Percentiles rank a stretch among this genome's conserved stretches.
phyloP scores from a whole-genome alignment of 2,329 filamentous ascomycete genomes.

The Pseudogymnoascus sp. region DNA sequence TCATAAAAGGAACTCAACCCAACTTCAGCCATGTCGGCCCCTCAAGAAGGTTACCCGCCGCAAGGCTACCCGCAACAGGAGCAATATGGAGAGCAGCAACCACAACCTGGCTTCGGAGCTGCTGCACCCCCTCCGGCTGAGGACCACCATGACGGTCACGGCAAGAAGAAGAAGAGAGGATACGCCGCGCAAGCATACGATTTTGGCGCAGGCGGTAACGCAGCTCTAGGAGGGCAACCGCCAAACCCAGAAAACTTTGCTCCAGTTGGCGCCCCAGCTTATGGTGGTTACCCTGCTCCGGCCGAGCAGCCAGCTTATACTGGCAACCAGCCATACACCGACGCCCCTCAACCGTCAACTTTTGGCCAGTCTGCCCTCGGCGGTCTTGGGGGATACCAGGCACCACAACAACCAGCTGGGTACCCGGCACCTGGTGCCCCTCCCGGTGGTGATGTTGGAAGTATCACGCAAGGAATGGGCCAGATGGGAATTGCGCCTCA shows the following conservation, averaged over 20 bases:
- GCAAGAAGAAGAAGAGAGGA: conserved; percentile 82
- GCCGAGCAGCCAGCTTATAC: conserved; percentile 22
- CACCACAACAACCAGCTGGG: conserved; percentile 39
- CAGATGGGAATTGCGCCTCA: conserved; percentile 61
- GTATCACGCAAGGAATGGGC: conserved; percentile 75
- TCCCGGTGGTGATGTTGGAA: conserved; percentile 46
- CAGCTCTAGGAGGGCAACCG: conserved; percentile 56
- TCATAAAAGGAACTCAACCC: not conserved
- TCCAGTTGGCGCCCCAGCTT: conserved; percentile 29
- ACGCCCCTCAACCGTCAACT: conserved; percentile 18
- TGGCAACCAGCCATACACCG: conserved; percentile 19
- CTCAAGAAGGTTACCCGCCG: conserved; percentile 42
- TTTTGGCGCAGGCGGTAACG: conserved; percentile 81
- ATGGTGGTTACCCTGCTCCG: conserved; percentile 27
- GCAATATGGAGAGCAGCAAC: conserved; percentile 36
- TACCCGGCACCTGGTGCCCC: conserved; percentile 48
- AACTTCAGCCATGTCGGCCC: conserved; percentile 35
- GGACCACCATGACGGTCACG: conserved; percentile 34
- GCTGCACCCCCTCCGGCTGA: conserved; percentile 23
- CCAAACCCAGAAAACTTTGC: conserved; percentile 38
- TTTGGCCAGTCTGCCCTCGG: conserved; percentile 34
- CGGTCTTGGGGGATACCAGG: conserved; percentile 53
- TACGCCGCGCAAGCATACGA: conserved; percentile 95
- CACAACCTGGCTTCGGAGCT: conserved; percentile 26
- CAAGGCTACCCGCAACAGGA: conserved; percentile 35